Evolutionary conservation across 495 filamentous ascomycete species (phyloP), one percentile per base, ranked within the genome.

Genomic region (Hypomontagnella monticulosa): DNA sequence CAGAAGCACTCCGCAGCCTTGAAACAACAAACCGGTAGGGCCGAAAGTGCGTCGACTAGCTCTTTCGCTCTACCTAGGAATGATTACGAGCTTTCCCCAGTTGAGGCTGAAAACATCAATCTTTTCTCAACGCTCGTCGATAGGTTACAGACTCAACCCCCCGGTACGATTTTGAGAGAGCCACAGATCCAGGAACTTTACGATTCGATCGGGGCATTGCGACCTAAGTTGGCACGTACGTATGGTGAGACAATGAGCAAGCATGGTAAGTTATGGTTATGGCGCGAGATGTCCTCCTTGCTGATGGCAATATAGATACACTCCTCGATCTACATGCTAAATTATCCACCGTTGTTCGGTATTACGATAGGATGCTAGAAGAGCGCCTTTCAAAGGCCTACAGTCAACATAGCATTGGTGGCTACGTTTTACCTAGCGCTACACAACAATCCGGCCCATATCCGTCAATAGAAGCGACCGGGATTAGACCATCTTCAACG

Each of bases 241-340:
- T 98, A 97, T 77, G 95, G 95, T 36, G 95, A 99, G 78, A 98
- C 95, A 0, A 98, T 98, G 95, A 98, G 94, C 84, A 99, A 98
- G 77, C 95, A 98, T 75, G 94, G 93, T 92, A 81, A 73, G 87
- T 81, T 30, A 18, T 44, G 19, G 7, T 15, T 2, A 16, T 12
- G 11, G 8, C 41, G 36, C 6, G 46, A 23, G 7, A 8, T 52
- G 30, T 4, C 9, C 23, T 20, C 75, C 83, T 61, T 83, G 63
- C 16, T 50, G n/a, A 62, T 36, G 63, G 87, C 85, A 18, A 11
- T 44, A 15, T 48, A 83, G 81, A 99, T 73, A 93, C 95, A 1
- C 83, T 99, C 8, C 87, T 97, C 41, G 95, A 99, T 70, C 79
- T 99, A 3, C 96, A 99, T 76, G 88, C 92, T 32, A 99, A 99